These are phyloP conservation scores for Magnaporthiopsis incrustans DNA, from an alignment of 2,329 filamentous ascomycete genomes.

Conservation along the genomic window DNA sequence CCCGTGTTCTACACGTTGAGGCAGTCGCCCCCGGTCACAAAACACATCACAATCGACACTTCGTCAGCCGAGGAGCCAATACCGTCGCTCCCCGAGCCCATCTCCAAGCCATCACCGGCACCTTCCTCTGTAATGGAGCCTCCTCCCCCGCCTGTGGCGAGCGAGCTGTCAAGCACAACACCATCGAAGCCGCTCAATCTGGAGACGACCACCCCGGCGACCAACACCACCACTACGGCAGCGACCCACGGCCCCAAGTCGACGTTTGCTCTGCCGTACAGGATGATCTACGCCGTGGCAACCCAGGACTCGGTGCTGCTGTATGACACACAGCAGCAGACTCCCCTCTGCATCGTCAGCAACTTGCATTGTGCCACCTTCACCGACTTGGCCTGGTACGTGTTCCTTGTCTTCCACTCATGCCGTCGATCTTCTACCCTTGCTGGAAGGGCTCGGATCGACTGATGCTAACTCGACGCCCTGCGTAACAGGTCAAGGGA, in stretches of 20 bases:
- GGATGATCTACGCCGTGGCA: constrained; percentile 93
- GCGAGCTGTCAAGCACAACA: not conserved
- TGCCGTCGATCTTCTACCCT: not conserved
- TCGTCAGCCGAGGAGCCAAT: constrained; percentile 81
- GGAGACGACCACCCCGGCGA: constrained; percentile 39
- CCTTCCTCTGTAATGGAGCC: constrained; percentile 68
- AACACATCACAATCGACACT: constrained; percentile 90
- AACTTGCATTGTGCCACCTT: constrained; percentile 97
- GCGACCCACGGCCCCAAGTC: constrained; percentile 52
- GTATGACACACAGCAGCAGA: constrained; percentile 95
- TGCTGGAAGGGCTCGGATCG: not conserved
- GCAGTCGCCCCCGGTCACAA: constrained; percentile 59
- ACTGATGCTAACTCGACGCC: constrained; percentile 18
- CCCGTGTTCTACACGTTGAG: constrained; percentile 81
- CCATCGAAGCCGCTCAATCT: not conserved
- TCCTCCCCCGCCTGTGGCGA: constrained; percentile 49
- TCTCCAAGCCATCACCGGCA: constrained; percentile 52
- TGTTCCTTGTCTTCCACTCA: constrained; percentile 10
- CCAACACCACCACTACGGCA: constrained; percentile 35
- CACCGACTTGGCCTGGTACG: constrained; percentile 90
- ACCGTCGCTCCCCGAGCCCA: constrained; percentile 73
- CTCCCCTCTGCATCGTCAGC: constrained; percentile 87
- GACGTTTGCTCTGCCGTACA: constrained; percentile 80
- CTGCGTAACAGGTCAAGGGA: constrained; percentile 35
- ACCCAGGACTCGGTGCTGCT: constrained; percentile 92